Base-by-base conservation (phyloP, 2,329 filamentous ascomycete genomes). In the Pestalotiopsis sp. region DNA sequence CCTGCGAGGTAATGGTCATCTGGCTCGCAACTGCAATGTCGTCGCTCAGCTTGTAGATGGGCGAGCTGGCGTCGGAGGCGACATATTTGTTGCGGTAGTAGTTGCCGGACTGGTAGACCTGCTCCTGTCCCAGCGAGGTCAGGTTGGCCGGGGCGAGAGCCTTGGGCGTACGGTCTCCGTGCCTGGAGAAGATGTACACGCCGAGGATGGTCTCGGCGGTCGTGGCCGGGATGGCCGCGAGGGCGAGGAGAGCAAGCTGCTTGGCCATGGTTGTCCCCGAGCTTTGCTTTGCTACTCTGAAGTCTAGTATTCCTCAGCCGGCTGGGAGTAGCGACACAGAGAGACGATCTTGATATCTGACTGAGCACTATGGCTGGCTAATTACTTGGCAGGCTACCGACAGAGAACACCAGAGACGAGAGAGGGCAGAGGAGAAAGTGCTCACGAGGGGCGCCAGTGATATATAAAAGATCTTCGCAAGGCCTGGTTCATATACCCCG, bases 101-200 rank as follows among this genome's bases (percentile, higher is more conserved):
- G 68, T 83, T 79, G 70, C 93, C 95, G 0, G 92, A 91, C 61
- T 85, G 84, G 80, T 89, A 91, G 73, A 94, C 90, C 82, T 98
- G 86, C 62, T 87, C 82, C 77, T 95, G 94, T 39, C 95, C 95
- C 65, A 97, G 86, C 69, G 91, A 86, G 13, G 95, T 97, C 78
- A 98, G 82, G 72, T 87, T 86, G 36, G 93, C 89, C 13, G 92
- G 92, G 60, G 90, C 84, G 71, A 89, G 89, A 20, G 88, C 85
- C 83, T 97, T 97, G 71, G 93, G 83, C 0, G 94, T 95, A 68
- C 95, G 90, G 80, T 98, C 95, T 68, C 95, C 95, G 82, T 98
- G 95, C 60, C 95, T 92, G 74, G 93, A 90, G 84, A 97, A 97
- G 80, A 97, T 90, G 80, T 95, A 96, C 60, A 91, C 90, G 66